Evolutionary conservation across 2,329 filamentous ascomycete genomes (phyloP).

Genomic region (Curvularia lunata): DNA sequence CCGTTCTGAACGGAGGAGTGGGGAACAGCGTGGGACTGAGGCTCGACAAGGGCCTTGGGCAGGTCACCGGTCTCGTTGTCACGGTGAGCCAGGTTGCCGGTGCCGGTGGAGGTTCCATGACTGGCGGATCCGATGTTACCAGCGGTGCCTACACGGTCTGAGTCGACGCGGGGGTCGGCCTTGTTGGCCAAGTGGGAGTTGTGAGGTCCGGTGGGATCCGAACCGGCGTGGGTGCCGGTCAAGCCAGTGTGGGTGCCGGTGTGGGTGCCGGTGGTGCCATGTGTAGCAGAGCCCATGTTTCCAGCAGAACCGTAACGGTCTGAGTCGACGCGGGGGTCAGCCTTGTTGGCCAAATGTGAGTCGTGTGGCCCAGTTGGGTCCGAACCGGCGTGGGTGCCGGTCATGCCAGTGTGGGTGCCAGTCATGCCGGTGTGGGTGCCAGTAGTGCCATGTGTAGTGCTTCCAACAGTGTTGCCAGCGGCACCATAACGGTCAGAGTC

Average conservation of each 20-base stretch:
- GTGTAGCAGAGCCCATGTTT: constrained; percentile 21
- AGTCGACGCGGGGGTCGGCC: constrained; percentile 47
- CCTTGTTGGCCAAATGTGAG: constrained; percentile 24
- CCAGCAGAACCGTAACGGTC: constrained; percentile 1
- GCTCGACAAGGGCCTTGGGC: constrained; percentile 17
- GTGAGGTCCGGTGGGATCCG: constrained; percentile 11
- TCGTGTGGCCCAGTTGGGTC: constrained; percentile 48
- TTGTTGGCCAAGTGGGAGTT: constrained; percentile 32
- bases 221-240: no score
- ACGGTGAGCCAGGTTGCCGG: constrained; percentile 13
- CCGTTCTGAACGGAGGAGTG: constrained; percentile 11
- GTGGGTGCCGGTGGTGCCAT: constrained; percentile 3
- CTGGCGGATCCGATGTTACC: constrained; percentile 13
- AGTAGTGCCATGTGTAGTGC: constrained; percentile 18
- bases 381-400: no score
- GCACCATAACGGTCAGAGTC: constrained; percentile 3
- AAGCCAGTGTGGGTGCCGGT: no score
- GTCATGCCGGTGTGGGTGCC: neutral
- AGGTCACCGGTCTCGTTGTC: constrained; percentile 12
- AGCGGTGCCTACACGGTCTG: constrained; percentile 39
- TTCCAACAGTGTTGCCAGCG: constrained; percentile 6
- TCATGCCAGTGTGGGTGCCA: neutral
- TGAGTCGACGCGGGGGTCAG: constrained; percentile 39
- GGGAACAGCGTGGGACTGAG: constrained; percentile 13
- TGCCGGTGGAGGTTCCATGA: neutral